Evolutionary conservation across 108 stramenopile genomes (phyloP).

Genomic region (Skeletonema tropicum): DNA sequence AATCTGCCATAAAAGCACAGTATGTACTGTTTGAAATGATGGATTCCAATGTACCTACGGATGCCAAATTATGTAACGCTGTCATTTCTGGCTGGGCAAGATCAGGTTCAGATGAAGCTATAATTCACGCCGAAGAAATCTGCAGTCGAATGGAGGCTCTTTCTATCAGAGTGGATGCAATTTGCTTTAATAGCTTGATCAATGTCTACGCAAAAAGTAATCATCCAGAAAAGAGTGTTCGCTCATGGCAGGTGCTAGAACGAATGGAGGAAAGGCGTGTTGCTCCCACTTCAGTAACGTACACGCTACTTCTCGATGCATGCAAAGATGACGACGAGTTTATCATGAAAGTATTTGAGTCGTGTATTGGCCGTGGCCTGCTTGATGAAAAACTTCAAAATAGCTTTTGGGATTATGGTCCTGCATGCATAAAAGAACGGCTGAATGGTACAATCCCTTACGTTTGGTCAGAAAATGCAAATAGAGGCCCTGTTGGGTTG

Average conservation of each 20-base stretch:
- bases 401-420: constrained; percentile 9
- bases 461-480: constrained; percentile 8
- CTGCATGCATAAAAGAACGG: constrained; percentile 1
- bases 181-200: constrained; percentile 12
- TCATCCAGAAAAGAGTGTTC: constrained; percentile 3
- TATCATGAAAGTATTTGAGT: constrained; percentile 5
- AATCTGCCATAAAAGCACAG: constrained; percentile 7
- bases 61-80: not conserved
- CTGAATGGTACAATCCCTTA: not conserved
- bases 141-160: constrained; percentile 12
- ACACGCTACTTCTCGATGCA: not conserved
- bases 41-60: constrained; percentile 6
- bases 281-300: constrained; percentile 15
- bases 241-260: constrained; percentile 1
- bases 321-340: constrained; percentile 10
- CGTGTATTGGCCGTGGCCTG: not conserved
- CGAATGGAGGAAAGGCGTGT: constrained; percentile 1
- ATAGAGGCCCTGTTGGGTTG: constrained; percentile 7
- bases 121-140: not conserved
- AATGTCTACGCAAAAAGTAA: constrained; percentile 23
- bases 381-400: constrained; percentile 10
- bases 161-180: not conserved
- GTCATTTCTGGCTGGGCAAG: constrained; percentile 5
- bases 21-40: constrained; percentile 12
- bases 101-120: constrained; percentile 6